Evolutionary conservation across 345 rosid species (phyloP), one percentile per base, ranked within the genome.

Genomic region (Aurinia saxatilis): DNA sequence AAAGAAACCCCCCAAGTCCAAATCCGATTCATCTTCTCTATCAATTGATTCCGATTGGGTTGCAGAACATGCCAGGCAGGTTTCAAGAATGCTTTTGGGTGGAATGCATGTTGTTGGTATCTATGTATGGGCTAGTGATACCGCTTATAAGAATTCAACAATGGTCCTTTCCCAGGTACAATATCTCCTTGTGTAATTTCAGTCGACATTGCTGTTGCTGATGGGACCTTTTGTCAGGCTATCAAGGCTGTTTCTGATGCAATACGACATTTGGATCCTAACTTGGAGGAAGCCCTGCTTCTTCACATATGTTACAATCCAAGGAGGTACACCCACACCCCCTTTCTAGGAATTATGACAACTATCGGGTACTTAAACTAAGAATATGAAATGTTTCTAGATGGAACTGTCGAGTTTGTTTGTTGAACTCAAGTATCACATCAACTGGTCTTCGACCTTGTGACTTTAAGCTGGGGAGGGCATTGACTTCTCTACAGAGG

Each of bases 1-100:
- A 80, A 82, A 36, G 68, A 89, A 77, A 75, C 67, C 72, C 0
- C 58, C 81, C 2, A 89, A 84, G 78, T 39, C 75, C n/a, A n/a
- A n/a, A 0, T 57, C 83, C 0, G 96, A 88, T 78, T 74, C 82
- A 12, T 72, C 87, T 52, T 76, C 90, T 30, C 13, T 92, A 68
- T 35, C 42, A 10, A 73, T 92, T 11, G 98, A 89, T 71, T 73
- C 56, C 11, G 96, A 87, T 23, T 92, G 98, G 98, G 83, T 89
- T 3, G 88, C 95, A 0, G 97, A 92, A 73, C 98, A 92, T 50
- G 93, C 96, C 23, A 84, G 90, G 17, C 95, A 92, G 87, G 98
- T 92, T 39, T 85, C 95, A 7, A 82, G 96, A 73, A 85, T 92
- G 98, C 71, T 89, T 18, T 63, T 87, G 35, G 98, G 97, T 67